phyloP scores from a whole-genome alignment of 1,284 basidiomycete species.

The Sporisorium scitamineum region DNA sequence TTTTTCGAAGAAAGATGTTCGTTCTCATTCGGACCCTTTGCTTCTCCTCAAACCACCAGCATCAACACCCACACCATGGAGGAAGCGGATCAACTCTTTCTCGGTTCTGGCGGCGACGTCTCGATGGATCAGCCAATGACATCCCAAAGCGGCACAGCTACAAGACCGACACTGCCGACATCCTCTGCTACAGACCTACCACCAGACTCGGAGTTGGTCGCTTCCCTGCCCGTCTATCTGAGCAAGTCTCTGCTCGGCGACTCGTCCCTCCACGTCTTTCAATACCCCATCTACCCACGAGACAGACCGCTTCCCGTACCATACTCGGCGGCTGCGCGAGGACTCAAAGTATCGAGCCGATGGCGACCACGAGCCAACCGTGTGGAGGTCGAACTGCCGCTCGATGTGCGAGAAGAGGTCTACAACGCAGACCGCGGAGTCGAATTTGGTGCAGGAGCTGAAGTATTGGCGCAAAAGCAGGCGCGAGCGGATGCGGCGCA shows the following conservation, averaged over 20 bases:
- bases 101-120: constrained; percentile 21
- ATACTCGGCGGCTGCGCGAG: constrained; percentile 59
- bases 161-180: constrained; percentile 20
- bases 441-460: constrained; percentile 53
- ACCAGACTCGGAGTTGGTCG: constrained; percentile 55
- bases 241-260: constrained; percentile 55
- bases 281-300: constrained; percentile 65
- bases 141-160: background rate
- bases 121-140: constrained; percentile 10
- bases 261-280: constrained; percentile 60
- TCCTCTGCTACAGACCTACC: constrained; percentile 33
- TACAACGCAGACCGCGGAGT: constrained; percentile 63
- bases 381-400: constrained; percentile 66
- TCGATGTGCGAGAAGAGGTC: constrained; percentile 62
- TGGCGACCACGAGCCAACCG: constrained; percentile 63
- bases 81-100: constrained; percentile 33
- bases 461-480: constrained; percentile 47
- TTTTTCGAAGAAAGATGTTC: constrained; percentile 6
- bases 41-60: background rate
- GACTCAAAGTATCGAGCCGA: constrained; percentile 56
- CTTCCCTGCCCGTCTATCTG: constrained; percentile 66
- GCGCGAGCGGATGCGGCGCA: constrained; percentile 45
- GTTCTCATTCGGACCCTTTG: background rate
- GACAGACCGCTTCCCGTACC: constrained; percentile 63
- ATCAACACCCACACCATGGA: constrained; percentile 18